These are phyloP conservation scores for Leccinum ochraceum DNA, from an alignment of 768 basidiomycete species.

Conservation along the genomic window DNA sequence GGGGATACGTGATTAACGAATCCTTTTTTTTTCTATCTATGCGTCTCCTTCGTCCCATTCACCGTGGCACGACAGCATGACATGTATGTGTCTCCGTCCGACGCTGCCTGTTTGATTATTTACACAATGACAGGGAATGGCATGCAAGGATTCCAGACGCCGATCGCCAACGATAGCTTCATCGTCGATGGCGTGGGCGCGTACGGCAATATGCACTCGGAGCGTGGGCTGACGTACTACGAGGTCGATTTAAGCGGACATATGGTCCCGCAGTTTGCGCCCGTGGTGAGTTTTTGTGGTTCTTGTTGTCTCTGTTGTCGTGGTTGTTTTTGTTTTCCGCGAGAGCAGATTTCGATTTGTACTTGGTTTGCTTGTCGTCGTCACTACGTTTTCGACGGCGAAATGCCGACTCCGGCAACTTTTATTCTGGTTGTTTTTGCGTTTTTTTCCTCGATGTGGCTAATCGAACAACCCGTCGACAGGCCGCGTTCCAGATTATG, in stretches of 20 bases:
- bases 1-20: background rate
- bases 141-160: conserved; percentile 71
- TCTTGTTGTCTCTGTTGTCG: background rate
- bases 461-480: background rate
- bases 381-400: background rate
- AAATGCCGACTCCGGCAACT: no score
- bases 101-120: background rate
- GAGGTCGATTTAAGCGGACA: conserved; percentile 73
- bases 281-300: conserved; percentile 45
- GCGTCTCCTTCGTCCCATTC: background rate
- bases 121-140: background rate
- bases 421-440: no score
- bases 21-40: background rate
- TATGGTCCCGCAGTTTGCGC: conserved; percentile 73
- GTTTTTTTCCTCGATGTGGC: background rate
- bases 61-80: conserved; percentile 7
- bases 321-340: no score
- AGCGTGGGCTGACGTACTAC: conserved; percentile 66
- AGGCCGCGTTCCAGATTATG: conserved; percentile 74
- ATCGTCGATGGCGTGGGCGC: conserved; percentile 71
- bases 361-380: background rate
- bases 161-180: conserved; percentile 65
- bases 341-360: no score
- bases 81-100: background rate
- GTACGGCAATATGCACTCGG: conserved; percentile 61